Conservation (phyloP, 1,139 yeast genomes). For the Yamadazyma jaroonii region DNA sequence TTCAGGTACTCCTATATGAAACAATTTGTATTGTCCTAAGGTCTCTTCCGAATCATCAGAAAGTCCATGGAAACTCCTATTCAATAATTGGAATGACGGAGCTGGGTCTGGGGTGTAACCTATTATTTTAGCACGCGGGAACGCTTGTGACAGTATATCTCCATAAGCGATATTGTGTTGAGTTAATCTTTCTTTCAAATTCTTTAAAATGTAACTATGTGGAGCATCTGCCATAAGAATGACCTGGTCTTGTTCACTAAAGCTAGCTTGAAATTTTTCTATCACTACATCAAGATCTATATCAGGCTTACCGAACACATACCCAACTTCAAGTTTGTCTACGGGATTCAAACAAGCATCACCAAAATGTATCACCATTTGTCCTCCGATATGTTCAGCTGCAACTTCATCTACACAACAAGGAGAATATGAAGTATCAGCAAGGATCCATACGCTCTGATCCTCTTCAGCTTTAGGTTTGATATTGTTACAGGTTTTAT, state of each 20-base stretch:
- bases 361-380: slow-evolving; percentile 88
- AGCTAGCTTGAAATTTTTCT: slow-evolving; percentile 35
- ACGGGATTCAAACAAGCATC: slow-evolving; percentile 89
- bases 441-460: slow-evolving; percentile 45
- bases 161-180: slow-evolving; percentile 49
- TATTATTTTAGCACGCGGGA: slow-evolving; percentile 33
- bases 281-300: slow-evolving; percentile 30
- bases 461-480: not conserved
- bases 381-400: slow-evolving; percentile 87
- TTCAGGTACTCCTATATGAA: slow-evolving; percentile 73
- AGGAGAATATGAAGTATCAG: slow-evolving; percentile 93
- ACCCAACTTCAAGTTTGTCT: slow-evolving; percentile 66
- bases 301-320: slow-evolving; percentile 70
- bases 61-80: slow-evolving; percentile 24
- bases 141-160: slow-evolving; percentile 25
- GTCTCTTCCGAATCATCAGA: slow-evolving; percentile 20
- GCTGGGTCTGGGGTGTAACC: slow-evolving; percentile 25
- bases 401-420: slow-evolving; percentile 98
- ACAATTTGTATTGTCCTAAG: slow-evolving; percentile 46
- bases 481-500: not conserved
- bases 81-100: slow-evolving; percentile 15
- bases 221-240: slow-evolving; percentile 71
- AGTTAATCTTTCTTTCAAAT: slow-evolving; percentile 31
- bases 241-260: slow-evolving; percentile 31
- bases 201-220: slow-evolving; percentile 40